Base-by-base conservation (phyloP, 768 basidiomycete genomes). In the Rhizopogon vinicolor region DNA sequence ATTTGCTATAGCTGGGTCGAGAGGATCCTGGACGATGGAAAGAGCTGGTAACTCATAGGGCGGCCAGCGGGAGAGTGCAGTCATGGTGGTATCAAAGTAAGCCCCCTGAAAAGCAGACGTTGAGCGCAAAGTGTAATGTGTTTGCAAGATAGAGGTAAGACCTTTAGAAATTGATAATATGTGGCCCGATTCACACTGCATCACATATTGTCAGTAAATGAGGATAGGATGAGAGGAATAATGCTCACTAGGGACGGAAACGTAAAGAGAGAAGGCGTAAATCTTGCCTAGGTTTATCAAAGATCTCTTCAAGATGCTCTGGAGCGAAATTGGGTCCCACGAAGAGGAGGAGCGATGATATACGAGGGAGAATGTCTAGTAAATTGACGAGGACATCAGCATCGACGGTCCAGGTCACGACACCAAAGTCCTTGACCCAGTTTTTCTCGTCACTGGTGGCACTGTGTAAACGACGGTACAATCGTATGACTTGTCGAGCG, bases 151-250 rank as follows among this genome's bases (percentile, higher is more conserved):
- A 50, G 10, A 42, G 35, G 35, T 12, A 13, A 37, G 35, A 83
- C 88, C 73, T 84, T 86, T 40, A 92, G 79, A 67, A 95, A 94
- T 57, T 89, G 89, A 60, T 85, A 84, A 66, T 94, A 95, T 1
- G 81, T 85, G 1, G 90, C 87, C 65, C 76, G 81, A 62, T 86
- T 79, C 9, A 90, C 85, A 51, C 88, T 87, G 58, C 8, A 41
- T 58, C 44, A 52, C 13, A 42, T 25, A 54, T 51, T 52, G 54
- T 51, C 52, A 31, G 44, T 52, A 33, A 10, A 12, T 0, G 37
- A 2, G 49, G 42, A 22, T 19, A 16, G 3, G 16, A 22, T 3
- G 37, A 55, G n/a, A 44, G 37, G 13, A 5, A 12, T 29, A 1
- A 25, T 14, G 71, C 87, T 72, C 65, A 90, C 87, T 94, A 95